Conservation (phyloP, 768 basidiomycete genomes). For the Trichaptum fuscoviolaceum region DNA sequence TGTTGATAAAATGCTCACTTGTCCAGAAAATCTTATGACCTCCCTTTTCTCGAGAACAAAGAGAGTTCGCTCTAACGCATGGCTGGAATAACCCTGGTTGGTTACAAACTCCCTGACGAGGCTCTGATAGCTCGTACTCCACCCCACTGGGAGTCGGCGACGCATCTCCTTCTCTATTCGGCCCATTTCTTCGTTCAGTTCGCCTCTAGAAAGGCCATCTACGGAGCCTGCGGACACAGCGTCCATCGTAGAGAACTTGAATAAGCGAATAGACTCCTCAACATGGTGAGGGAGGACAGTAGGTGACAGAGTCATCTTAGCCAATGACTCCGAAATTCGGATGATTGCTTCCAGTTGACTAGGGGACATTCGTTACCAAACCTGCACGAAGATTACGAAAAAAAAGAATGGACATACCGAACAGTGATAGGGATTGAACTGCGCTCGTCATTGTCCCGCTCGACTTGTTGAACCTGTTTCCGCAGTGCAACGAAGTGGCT, state of each 20-base stretch:
- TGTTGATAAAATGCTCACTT: slow-evolving; percentile 27
- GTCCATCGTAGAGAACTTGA: slow-evolving; percentile 99
- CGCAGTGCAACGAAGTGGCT: slow-evolving; percentile 92
- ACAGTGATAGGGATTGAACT: slow-evolving; percentile 98
- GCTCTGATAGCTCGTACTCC: slow-evolving; percentile 95
- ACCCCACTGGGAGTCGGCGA: slow-evolving; percentile 83
- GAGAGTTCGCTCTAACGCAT: slow-evolving; percentile 87
- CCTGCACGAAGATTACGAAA: slow-evolving; percentile 3
- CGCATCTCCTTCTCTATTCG: slow-evolving; percentile 85
- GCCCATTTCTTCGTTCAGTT: slow-evolving; percentile 89
- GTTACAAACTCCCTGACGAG: slow-evolving; percentile 90
- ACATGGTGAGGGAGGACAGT: slow-evolving; percentile 90
- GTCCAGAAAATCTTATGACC: slow-evolving; percentile 83
- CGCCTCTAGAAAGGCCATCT: slow-evolving; percentile 87
- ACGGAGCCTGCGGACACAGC: slow-evolving; percentile 92
- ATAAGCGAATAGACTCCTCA: slow-evolving; percentile 94
- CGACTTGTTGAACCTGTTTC: slow-evolving; percentile 92
- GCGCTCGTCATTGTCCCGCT: slow-evolving; percentile 94
- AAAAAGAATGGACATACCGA: slow-evolving; percentile 51
- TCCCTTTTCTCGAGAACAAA: slow-evolving; percentile 94
- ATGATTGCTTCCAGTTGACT: slow-evolving; percentile 98
- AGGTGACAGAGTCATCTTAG: slow-evolving; percentile 86
- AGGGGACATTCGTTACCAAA: slow-evolving; percentile 24
- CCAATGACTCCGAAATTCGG: slow-evolving; percentile 95
- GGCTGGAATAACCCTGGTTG: slow-evolving; percentile 84